Conservation (phyloP, 352 stramenopile genomes). For the Pythium dissotocum region DNA sequence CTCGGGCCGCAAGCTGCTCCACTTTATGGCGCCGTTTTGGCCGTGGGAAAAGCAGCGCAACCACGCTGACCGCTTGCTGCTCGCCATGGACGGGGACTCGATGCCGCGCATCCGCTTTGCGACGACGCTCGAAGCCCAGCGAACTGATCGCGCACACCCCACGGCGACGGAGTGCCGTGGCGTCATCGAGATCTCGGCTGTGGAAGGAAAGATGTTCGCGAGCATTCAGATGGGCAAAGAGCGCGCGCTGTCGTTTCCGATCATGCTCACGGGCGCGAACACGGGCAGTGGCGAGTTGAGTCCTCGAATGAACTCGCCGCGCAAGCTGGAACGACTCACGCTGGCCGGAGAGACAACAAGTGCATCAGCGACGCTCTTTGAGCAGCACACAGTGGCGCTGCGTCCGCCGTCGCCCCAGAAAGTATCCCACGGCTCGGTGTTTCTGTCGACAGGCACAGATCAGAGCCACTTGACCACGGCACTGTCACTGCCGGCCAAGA, state of each 20-base stretch:
- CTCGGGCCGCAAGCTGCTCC: constrained; percentile 49
- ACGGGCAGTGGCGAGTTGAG: constrained; percentile 6
- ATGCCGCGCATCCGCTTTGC: constrained; percentile 56
- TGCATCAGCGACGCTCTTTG: background rate
- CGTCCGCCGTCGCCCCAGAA: constrained; percentile 34
- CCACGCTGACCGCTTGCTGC: constrained; percentile 23
- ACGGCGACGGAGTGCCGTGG: constrained; percentile 19
- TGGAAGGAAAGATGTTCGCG: constrained; percentile 26
- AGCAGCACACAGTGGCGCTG: constrained; percentile 30
- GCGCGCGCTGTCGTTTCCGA: constrained; percentile 36
- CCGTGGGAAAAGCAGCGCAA: constrained; percentile 44
- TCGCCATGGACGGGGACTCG: constrained; percentile 37
- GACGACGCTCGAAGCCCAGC: constrained; percentile 30
- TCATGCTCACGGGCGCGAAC: constrained; percentile 14
- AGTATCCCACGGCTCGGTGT: constrained; percentile 37
- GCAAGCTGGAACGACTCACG: constrained; percentile 2
- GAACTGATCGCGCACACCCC: background rate
- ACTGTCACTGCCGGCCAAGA: background rate
- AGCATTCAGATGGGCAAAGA: constrained; percentile 23
- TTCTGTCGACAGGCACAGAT: constrained; percentile 14
- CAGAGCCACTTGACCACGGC: constrained; percentile 13
- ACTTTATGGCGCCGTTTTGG: constrained; percentile 67
- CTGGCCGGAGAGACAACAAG: background rate
- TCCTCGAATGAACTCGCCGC: constrained; percentile 6
- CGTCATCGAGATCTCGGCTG: constrained; percentile 28